Evolutionary conservation across 1,284 basidiomycete genomes (phyloP).

Genomic region (Amylostereum areolatum): DNA sequence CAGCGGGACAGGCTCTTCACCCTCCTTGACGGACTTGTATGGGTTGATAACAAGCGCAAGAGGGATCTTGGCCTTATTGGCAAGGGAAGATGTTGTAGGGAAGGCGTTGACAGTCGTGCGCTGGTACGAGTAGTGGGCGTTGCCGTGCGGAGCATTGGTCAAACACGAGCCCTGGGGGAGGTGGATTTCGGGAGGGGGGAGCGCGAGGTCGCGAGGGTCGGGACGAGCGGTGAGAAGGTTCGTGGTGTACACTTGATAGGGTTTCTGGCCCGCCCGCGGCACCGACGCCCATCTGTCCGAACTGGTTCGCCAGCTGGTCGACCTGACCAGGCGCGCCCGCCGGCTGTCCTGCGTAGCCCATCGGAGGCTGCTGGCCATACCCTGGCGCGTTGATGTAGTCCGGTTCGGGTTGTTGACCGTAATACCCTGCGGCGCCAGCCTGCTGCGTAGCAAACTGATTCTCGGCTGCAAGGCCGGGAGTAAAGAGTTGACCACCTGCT

Average conservation of each 20-base stretch:
- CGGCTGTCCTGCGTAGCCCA: slow-evolving; percentile 37
- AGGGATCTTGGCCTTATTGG: slow-evolving; percentile 92
- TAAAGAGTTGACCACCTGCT: slow-evolving; percentile 69
- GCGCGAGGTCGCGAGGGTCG: slow-evolving; percentile 79
- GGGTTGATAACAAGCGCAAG: slow-evolving; percentile 90
- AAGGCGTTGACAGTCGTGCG: slow-evolving; percentile 90
- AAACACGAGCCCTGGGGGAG: slow-evolving; percentile 82
- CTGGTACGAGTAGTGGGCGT: slow-evolving; percentile 91
- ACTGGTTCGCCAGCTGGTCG: slow-evolving; percentile 77
- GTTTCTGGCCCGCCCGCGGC: slow-evolving; percentile 48
- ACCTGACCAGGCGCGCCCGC: slow-evolving; percentile 30
- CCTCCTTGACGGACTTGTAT: slow-evolving; percentile 77
- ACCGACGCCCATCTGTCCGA: slow-evolving; percentile 80
- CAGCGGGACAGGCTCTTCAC: slow-evolving; percentile 79
- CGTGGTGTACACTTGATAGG: slow-evolving; percentile 71
- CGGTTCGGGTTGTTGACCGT: slow-evolving; percentile 40
- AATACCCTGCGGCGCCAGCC: slow-evolving; percentile 44
- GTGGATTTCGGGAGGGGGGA: slow-evolving; percentile 83
- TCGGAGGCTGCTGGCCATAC: slow-evolving; percentile 40
- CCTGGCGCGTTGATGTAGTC: slow-evolving; percentile 54
- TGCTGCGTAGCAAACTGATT: slow-evolving; percentile 59
- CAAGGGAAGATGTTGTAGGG: slow-evolving; percentile 87
- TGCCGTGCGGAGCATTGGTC: slow-evolving; percentile 74
- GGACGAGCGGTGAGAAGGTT: slow-evolving; percentile 89
- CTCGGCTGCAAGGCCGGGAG: slow-evolving; percentile 71